Conservation (phyloP, 768 basidiomycete species). For the Cyclocybe cylindracea region DNA sequence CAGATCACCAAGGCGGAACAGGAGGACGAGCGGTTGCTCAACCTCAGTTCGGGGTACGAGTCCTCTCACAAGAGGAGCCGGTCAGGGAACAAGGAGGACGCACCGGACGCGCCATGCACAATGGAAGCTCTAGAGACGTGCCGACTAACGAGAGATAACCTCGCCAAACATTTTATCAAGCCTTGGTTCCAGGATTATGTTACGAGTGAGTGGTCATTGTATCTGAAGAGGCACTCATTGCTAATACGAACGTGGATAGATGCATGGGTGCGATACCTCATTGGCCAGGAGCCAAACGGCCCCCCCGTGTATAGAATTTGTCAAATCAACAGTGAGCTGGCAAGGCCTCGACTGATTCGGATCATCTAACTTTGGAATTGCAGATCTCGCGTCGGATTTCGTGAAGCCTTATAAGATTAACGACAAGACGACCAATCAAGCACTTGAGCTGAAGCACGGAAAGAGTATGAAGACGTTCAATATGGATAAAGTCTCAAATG, state of each 20-base stretch:
- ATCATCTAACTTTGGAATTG: slow-evolving; percentile 8
- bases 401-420: slow-evolving; percentile 75
- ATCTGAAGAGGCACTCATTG: slow-evolving; percentile 5
- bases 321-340: slow-evolving; percentile 67
- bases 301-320: slow-evolving; percentile 79
- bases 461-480: slow-evolving; percentile 56
- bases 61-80: slow-evolving; percentile 4
- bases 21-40: slow-evolving; percentile 57
- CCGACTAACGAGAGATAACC: slow-evolving; percentile 63
- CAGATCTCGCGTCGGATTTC: slow-evolving; percentile 51
- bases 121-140: slow-evolving; percentile 62
- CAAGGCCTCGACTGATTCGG: background rate
- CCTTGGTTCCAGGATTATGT: slow-evolving; percentile 89
- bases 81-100: slow-evolving; percentile 27
- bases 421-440: slow-evolving; percentile 61
- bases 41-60: slow-evolving; percentile 24
- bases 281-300: slow-evolving; percentile 57
- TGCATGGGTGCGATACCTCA: slow-evolving; percentile 83
- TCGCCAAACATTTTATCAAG: slow-evolving; percentile 70
- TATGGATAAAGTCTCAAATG: slow-evolving; percentile 91
- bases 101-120: slow-evolving; percentile 51
- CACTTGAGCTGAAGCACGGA: slow-evolving; percentile 78
- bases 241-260: slow-evolving; percentile 41
- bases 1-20: slow-evolving; percentile 75
- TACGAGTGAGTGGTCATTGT: slow-evolving; percentile 52